These are phyloP conservation scores for Fusarium globosum DNA, from an alignment of 2,329 filamentous ascomycete species.

Conservation along the genomic window DNA sequence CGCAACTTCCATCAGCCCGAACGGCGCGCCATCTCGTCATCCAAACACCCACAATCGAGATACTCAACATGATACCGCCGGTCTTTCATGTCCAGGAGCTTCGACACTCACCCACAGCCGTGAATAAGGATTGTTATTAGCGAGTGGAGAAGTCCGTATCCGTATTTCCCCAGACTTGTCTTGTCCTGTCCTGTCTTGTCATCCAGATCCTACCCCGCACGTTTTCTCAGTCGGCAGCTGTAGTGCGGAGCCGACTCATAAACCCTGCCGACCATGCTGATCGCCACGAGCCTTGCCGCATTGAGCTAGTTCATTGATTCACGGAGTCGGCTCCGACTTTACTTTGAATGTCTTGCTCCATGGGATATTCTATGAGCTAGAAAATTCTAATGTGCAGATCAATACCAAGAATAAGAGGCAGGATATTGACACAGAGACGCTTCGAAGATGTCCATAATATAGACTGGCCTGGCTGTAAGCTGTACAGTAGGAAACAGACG, in stretches of 20 bases:
- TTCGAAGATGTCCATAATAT: fast-evolving
- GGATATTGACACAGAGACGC: fast-evolving
- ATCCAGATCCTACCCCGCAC: not conserved
- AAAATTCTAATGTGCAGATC: not conserved
- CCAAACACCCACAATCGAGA: not conserved
- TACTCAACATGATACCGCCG: too few species aligned
- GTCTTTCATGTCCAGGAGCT: not conserved
- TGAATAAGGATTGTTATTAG: not conserved
- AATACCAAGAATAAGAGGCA: fast-evolving
- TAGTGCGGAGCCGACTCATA: not conserved
- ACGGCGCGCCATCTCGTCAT: not conserved
- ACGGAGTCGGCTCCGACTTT: slow-evolving; percentile 2
- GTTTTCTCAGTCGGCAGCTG: not conserved
- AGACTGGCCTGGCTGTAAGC: too few species aligned
- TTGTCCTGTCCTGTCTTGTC: not conserved
- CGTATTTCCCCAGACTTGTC: not conserved
- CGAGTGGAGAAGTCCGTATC: not conserved
- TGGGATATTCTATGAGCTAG: not conserved
- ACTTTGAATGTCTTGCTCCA: not conserved
- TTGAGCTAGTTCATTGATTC: not conserved
- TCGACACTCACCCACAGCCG: not conserved
- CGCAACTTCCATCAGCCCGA: not conserved
- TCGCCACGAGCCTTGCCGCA: not conserved
- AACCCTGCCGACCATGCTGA: not conserved
- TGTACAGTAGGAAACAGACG: too few species aligned